Percentiles rank a stretch among this genome's conserved stretches.
Evolutionary conservation across 2,329 filamentous ascomycete species (phyloP).

Genomic region (Pseudocercospora macadamiae): DNA sequence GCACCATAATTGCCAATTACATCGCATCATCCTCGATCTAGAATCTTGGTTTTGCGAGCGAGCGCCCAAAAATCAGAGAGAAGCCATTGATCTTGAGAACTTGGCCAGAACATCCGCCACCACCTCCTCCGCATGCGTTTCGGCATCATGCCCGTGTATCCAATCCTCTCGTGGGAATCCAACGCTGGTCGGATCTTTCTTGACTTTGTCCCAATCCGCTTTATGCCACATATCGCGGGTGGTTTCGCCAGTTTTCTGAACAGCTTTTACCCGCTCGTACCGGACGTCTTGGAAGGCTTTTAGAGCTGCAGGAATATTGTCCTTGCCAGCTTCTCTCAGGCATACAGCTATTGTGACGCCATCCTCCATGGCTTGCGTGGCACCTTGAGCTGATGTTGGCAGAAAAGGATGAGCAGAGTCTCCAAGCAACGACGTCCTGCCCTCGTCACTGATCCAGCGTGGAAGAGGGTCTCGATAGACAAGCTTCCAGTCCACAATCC

Average conservation of each 20-base stretch:
- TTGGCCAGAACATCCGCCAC: neutral
- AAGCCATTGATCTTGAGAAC: neutral
- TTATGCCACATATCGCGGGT: slow-evolving; percentile 51
- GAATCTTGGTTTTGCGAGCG: too few species aligned
- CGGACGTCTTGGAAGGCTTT: neutral
- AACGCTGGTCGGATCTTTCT: slow-evolving; percentile 49
- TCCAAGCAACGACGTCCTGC: slow-evolving; percentile 60
- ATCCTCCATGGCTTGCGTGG: slow-evolving; percentile 68
- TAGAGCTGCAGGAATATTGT: neutral
- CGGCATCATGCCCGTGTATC: slow-evolving; percentile 54
- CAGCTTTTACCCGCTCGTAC: slow-evolving; percentile 1
- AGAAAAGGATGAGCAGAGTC: slow-evolving; percentile 71
- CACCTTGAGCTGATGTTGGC: slow-evolving; percentile 64
- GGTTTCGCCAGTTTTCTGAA: slow-evolving; percentile 11
- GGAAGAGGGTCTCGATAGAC: slow-evolving; percentile 1
- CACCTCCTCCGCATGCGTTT: slow-evolving; percentile 43
- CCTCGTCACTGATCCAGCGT: slow-evolving; percentile 1
- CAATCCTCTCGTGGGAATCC: slow-evolving; percentile 52
- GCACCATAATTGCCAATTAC: too few species aligned
- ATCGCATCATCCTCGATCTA: too few species aligned
- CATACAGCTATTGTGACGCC: slow-evolving; percentile 57
- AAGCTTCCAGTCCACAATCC: slow-evolving; percentile 6
- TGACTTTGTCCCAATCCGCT: slow-evolving; percentile 52
- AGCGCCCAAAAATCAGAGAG: neutral
- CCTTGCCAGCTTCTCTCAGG: neutral